A percentile compares a stretch with the other conserved stretches of the same genome.
phyloP scores from a whole-genome alignment of 1,139 yeast species.

The Hansenula anomala region DNA sequence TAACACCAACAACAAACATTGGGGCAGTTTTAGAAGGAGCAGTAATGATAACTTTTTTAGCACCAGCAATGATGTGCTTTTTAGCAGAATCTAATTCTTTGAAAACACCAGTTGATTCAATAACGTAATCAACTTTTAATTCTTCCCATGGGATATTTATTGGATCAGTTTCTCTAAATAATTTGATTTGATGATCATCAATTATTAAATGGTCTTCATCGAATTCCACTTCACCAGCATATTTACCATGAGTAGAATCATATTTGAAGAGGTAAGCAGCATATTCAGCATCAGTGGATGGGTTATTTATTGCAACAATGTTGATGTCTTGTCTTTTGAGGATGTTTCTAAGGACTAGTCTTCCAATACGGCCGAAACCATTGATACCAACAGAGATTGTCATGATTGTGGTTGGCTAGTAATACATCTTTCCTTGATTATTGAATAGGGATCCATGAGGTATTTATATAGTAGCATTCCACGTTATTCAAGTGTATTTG shows the following conservation, averaged over 20 bases:
- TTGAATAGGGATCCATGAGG: no score
- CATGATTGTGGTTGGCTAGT: constrained; percentile 7
- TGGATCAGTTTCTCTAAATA: constrained; percentile 81
- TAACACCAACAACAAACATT: constrained; percentile 87
- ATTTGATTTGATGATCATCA: constrained; percentile 64
- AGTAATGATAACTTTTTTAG: constrained; percentile 82
- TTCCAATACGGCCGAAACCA: constrained; percentile 92
- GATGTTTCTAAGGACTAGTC: constrained; percentile 76
- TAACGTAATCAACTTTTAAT: constrained; percentile 68
- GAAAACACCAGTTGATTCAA: constrained; percentile 88
- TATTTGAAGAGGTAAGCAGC: constrained; percentile 88
- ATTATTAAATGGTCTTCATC: constrained; percentile 60
- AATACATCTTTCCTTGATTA: no score
- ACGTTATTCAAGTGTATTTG: no score
- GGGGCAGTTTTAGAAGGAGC: constrained; percentile 88
- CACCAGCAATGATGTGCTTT: constrained; percentile 84
- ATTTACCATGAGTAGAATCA: constrained; percentile 83
- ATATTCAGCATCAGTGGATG: constrained; percentile 77
- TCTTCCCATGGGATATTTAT: constrained; percentile 80
- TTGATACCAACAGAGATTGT: constrained; percentile 58
- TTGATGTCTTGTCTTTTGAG: constrained; percentile 63
- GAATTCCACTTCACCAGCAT: constrained; percentile 61
- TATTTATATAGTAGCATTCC: no score
- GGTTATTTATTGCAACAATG: constrained; percentile 80
- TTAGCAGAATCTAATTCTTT: constrained; percentile 73